Evolutionary conservation across 371 early-diverging fungal genomes (phyloP).

Genomic region (Basidiobolus meristosporus): DNA sequence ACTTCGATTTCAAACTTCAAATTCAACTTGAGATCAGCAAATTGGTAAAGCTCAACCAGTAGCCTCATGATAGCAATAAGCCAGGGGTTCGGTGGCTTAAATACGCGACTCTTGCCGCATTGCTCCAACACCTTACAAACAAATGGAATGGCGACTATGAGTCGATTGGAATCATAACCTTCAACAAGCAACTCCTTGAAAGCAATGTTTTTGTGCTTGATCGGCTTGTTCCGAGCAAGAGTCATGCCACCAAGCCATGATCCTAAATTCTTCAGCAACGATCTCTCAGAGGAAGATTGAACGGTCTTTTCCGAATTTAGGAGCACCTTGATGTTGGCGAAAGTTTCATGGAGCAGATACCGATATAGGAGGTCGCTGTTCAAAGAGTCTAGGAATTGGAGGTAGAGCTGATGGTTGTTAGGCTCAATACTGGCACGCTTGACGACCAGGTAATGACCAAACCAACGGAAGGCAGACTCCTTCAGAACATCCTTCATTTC

Average conservation of each 20-base stretch:
- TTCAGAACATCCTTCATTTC: constrained; percentile 60
- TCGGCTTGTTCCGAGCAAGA: constrained; percentile 79
- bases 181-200: constrained; percentile 87
- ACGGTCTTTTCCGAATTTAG: constrained; percentile 86
- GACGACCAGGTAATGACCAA: constrained; percentile 78
- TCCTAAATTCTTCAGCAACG: constrained; percentile 83
- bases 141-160: constrained; percentile 93
- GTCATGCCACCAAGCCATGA: constrained; percentile 95
- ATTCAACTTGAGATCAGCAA: constrained; percentile 81
- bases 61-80: constrained; percentile 83
- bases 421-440: constrained; percentile 90
- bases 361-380: constrained; percentile 31
- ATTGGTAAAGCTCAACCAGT: constrained; percentile 79
- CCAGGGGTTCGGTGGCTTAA: constrained; percentile 95
- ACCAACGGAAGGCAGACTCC: constrained; percentile 59
- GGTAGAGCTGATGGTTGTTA: constrained; percentile 80
- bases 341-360: constrained; percentile 76
- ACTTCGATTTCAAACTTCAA: constrained; percentile 96
- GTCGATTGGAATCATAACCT: constrained; percentile 66
- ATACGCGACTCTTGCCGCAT: constrained; percentile 59
- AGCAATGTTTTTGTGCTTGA: constrained; percentile 78
- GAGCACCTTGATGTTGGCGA: constrained; percentile 61
- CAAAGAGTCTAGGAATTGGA: constrained; percentile 52
- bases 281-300: constrained; percentile 72
- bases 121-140: constrained; percentile 94